A percentile compares a stretch with the other conserved stretches of the same genome.
Evolutionary conservation across 1,139 yeast genomes (phyloP).

Genomic region (Taiozyma onychis): DNA sequence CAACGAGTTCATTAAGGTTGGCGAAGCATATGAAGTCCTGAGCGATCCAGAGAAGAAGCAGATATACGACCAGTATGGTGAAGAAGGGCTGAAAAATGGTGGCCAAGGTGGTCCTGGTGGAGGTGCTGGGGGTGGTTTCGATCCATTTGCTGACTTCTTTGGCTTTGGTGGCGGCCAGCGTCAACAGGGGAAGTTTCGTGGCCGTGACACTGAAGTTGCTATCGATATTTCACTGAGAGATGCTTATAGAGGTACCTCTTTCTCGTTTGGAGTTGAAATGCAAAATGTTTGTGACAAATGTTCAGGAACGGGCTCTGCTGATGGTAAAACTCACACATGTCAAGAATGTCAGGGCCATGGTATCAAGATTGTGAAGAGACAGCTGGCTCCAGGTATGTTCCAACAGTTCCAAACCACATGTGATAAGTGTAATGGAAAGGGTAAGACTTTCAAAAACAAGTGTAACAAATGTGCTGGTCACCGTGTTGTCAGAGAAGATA

Average conservation of each 20-base stretch:
- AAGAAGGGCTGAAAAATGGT: constrained; percentile 61
- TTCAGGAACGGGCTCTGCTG: constrained; percentile 80
- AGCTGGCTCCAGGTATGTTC: constrained; percentile 85
- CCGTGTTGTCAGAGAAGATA: constrained; percentile 51
- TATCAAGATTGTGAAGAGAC: constrained; percentile 56
- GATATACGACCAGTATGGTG: constrained; percentile 77
- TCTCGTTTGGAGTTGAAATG: constrained; percentile 62
- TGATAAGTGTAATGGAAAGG: constrained; percentile 76
- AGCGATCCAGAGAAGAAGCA: constrained; percentile 67
- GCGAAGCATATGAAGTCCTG: constrained; percentile 90
- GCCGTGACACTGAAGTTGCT: constrained; percentile 56
- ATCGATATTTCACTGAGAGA: constrained; percentile 56
- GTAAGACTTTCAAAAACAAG: constrained; percentile 53
- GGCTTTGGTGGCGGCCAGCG: constrained; percentile 52
- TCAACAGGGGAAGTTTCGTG: constrained; percentile 47
- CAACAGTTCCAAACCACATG: constrained; percentile 80
- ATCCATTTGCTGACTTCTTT: constrained; percentile 71
- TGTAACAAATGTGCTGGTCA: constrained; percentile 70
- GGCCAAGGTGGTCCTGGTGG: constrained; percentile 33
- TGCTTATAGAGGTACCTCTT: constrained; percentile 61
- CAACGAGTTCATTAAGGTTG: constrained; percentile 80
- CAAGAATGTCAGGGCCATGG: constrained; percentile 72
- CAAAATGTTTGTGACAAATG: constrained; percentile 73
- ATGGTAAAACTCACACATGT: constrained; percentile 64
- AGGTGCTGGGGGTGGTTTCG: constrained; percentile 35